Conservation (phyloP, 148 eudicot species). For the Camellia japonica region DNA sequence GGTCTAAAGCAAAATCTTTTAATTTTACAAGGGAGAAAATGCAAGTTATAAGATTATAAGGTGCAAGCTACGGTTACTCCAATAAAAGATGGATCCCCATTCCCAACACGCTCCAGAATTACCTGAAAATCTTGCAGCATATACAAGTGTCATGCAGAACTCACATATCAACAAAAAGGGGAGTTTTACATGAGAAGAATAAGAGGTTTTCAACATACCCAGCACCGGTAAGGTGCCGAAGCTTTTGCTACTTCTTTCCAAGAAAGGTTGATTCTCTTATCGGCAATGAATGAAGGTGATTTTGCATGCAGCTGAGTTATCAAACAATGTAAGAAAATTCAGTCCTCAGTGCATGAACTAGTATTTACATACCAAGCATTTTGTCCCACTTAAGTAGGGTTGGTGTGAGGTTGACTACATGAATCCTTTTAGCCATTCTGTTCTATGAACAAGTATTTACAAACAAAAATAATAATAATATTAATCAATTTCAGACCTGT, state of each 20-base stretch:
- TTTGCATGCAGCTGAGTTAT: constrained; percentile 64
- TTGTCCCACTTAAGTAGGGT: no score
- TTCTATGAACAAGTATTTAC: no score
- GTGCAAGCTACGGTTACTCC: no score
- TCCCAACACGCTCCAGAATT: neutral
- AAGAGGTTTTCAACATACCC: constrained; percentile 43
- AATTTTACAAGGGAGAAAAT: no score
- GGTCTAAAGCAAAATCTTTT: no score
- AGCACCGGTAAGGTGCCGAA: constrained; percentile 29
- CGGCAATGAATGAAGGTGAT: constrained; percentile 79
- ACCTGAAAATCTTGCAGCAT: neutral
- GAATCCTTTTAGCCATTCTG: no score
- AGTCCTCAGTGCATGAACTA: constrained; percentile 8
- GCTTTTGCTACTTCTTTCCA: constrained; percentile 78
- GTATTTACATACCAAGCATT: neutral
- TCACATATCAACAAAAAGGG: neutral
- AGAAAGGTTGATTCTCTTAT: constrained; percentile 74
- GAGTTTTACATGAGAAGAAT: neutral
- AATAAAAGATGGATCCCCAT: neutral
- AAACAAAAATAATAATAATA: no score
- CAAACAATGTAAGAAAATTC: constrained; percentile 13
- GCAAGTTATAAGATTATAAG: no score
- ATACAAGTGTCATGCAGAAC: neutral
- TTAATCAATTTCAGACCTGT: neutral
- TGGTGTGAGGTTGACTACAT: no score